Percentiles rank a stretch among this genome's conserved stretches.
phyloP scores from a whole-genome alignment of 1,284 basidiomycete species.

The Ceratobasidium papillatum region DNA sequence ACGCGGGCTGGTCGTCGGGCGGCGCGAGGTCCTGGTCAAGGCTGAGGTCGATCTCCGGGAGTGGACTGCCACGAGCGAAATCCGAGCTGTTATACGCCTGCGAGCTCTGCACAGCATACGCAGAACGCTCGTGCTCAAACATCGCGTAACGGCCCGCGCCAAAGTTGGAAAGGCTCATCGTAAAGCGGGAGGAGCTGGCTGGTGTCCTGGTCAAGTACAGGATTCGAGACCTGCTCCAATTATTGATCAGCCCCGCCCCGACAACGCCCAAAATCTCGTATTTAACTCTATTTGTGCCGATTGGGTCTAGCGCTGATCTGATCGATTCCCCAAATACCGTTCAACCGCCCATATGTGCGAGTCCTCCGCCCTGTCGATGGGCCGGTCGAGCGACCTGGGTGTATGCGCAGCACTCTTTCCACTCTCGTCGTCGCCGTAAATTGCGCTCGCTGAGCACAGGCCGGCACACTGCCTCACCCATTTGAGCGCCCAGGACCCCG shows the following conservation, averaged over 20 bases:
- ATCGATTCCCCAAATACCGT: not conserved
- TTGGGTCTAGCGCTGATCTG: not conserved
- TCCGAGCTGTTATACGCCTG: not conserved
- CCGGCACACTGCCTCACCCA: slow-evolving; percentile 5
- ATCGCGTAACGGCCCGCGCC: not conserved
- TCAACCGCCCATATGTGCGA: not conserved
- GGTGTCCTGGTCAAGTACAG: slow-evolving; percentile 9
- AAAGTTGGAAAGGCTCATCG: slow-evolving; percentile 28
- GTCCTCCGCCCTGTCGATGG: not conserved
- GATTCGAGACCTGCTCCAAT: not conserved
- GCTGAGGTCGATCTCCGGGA: not conserved
- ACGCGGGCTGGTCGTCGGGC: slow-evolving; percentile 36
- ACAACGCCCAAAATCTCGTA: not conserved
- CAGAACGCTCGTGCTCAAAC: slow-evolving; percentile 9
- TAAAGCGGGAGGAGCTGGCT: too few species aligned
- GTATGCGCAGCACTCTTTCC: not conserved
- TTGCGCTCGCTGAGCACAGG: not conserved
- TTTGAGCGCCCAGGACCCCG: slow-evolving; percentile 2
- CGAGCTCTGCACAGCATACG: slow-evolving; percentile 19
- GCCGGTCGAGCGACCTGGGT: not conserved
- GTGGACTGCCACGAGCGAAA: slow-evolving; percentile 11
- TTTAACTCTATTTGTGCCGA: not conserved
- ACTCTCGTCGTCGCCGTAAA: not conserved
- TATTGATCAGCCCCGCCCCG: not conserved
- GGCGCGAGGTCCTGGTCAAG: not conserved